phyloP scores from a whole-genome alignment of 2,329 filamentous ascomycete species.

The Ceratocystis eucalypticola region DNA sequence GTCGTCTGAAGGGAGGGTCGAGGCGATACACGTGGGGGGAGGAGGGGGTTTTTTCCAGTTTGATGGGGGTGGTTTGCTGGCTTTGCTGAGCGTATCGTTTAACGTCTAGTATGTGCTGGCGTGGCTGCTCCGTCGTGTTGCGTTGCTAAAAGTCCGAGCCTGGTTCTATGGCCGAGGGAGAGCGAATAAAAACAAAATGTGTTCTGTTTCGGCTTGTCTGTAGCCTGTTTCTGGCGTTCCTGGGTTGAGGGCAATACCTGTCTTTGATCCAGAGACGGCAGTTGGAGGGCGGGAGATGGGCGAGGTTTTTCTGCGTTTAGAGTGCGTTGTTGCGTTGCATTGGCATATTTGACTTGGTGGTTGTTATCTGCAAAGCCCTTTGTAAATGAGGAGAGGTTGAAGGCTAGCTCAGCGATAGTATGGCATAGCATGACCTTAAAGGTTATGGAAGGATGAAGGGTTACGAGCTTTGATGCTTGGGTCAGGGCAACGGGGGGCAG shows the following conservation, averaged over 20 bases:
- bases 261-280: neutral
- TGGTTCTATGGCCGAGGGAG: neutral
- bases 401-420: conserved; percentile 4
- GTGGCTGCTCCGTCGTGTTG: neutral
- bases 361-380: conserved; percentile 4
- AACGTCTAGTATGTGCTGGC: neutral
- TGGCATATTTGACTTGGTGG: neutral
- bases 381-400: conserved; percentile 8
- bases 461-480: conserved; percentile 5
- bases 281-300: neutral
- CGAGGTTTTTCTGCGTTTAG: neutral
- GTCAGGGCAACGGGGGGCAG: neutral
- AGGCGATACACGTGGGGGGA: neutral
- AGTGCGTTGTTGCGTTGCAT: neutral
- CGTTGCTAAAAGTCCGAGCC: neutral
- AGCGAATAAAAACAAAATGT: conserved; percentile 7
- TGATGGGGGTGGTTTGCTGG: neutral
- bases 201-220: conserved; percentile 5
- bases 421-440: neutral
- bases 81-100: conserved; percentile 1
- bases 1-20: neutral
- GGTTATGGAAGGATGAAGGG: conserved; percentile 6
- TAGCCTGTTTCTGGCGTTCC: neutral
- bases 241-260: neutral
- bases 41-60: neutral